These are phyloP conservation scores for Fusarium hainanense DNA, from an alignment of 2,329 filamentous ascomycete species.

Conservation along the genomic window DNA sequence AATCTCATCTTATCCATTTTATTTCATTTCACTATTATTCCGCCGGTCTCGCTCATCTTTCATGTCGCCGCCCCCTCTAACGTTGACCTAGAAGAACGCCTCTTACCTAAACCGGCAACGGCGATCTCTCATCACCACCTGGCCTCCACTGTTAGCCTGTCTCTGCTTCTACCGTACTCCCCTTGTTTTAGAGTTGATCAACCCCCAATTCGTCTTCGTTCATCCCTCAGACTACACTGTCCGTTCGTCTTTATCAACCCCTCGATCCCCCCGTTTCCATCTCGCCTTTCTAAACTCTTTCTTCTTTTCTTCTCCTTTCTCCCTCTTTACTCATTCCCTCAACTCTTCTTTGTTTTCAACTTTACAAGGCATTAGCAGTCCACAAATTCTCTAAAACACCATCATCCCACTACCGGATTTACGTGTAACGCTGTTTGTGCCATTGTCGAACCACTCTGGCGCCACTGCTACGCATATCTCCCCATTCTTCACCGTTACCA, in stretches of 20 bases:
- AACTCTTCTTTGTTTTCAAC: conserved; percentile 25
- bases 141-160: conserved; percentile 8
- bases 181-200: conserved; percentile 47
- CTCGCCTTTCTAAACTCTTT: conserved; percentile 21
- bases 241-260: conserved; percentile 42
- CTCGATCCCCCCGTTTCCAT: conserved; percentile 26
- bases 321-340: conserved; percentile 19
- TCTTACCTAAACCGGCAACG: conserved; percentile 45
- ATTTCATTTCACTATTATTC: conserved; percentile 8
- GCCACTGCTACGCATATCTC: conserved; percentile 39
- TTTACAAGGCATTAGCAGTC: conserved; percentile 32
- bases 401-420: conserved; percentile 38
- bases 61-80: conserved; percentile 34
- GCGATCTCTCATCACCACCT: conserved; percentile 43
- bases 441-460: conserved; percentile 47
- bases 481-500: conserved; percentile 42
- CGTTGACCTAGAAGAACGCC: conserved; percentile 19
- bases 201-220: conserved; percentile 36
- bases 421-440: conserved; percentile 42
- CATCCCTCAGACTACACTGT: conserved; percentile 20
- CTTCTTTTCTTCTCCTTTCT: conserved; percentile 11
- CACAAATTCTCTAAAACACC: conserved; percentile 29
- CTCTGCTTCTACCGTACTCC: conserved; percentile 21
- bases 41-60: conserved; percentile 37
- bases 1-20: background rate